Evolutionary conservation across 2,329 filamentous ascomycete genomes (phyloP).

Genomic region (Fusarium nurragi): DNA sequence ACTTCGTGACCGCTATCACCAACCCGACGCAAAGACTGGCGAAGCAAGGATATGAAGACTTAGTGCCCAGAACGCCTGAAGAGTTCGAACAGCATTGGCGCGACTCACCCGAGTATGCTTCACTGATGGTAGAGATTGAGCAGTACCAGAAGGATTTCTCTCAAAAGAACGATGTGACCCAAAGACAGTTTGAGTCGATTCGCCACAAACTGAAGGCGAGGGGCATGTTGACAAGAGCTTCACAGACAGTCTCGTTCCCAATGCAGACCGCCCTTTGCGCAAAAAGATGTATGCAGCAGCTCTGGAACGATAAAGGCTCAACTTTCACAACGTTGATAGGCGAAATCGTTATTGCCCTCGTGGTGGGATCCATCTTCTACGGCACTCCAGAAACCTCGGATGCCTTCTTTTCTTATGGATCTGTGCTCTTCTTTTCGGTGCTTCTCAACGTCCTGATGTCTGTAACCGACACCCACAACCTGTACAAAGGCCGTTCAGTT

Average conservation of each 20-base stretch:
- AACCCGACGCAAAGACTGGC: constrained; percentile 68
- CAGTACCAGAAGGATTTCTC: constrained; percentile 57
- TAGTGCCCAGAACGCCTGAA: constrained; percentile 72
- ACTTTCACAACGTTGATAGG: constrained; percentile 42
- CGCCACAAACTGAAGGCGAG: constrained; percentile 32
- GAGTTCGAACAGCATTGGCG: constrained; percentile 68
- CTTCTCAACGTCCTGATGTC: constrained; percentile 67
- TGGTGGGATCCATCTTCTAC: constrained; percentile 70
- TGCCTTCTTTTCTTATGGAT: constrained; percentile 65
- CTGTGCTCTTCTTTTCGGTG: constrained; percentile 68
- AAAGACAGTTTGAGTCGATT: constrained; percentile 61
- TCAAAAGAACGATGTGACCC: constrained; percentile 52
- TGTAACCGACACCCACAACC: constrained; percentile 62
- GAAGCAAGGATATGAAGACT: constrained; percentile 65
- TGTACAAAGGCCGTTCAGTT: constrained; percentile 57
- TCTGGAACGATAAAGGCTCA: constrained; percentile 61
- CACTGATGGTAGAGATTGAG: constrained; percentile 59
- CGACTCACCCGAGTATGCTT: constrained; percentile 55
- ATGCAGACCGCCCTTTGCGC: constrained; percentile 66
- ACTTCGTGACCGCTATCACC: constrained; percentile 75
- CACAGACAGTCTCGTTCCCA: constrained; percentile 54
- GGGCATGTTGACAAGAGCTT: background rate
- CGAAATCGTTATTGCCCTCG: constrained; percentile 63
- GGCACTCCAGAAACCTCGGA: constrained; percentile 59
- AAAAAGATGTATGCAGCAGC: constrained; percentile 60